Evolutionary conservation across 2,329 filamentous ascomycete species (phyloP).

Genomic region (Calonectria fujianensis): DNA sequence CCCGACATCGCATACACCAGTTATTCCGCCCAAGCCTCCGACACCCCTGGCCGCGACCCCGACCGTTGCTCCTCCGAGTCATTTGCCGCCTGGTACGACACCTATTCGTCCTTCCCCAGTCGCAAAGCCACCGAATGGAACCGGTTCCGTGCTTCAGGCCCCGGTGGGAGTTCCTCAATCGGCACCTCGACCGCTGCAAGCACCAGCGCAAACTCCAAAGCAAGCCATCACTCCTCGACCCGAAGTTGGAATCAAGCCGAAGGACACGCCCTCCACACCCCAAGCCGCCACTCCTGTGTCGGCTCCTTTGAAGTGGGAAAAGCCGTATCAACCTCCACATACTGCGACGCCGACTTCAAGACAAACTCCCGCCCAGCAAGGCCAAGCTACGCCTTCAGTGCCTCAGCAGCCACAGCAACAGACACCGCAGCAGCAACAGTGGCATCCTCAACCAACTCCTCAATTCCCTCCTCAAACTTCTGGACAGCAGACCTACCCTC

Average conservation of each 20-base stretch:
- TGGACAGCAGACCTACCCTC: conserved; percentile 50
- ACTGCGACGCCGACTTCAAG: conserved; percentile 52
- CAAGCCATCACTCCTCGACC: conserved; percentile 60
- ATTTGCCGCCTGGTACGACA: conserved; percentile 54
- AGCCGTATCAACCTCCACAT: conserved; percentile 62
- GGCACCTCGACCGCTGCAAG: conserved; percentile 58
- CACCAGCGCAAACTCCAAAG: conserved; percentile 57
- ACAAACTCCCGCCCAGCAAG: conserved; percentile 52
- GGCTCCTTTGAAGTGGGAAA: conserved; percentile 63
- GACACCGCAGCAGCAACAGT: conserved; percentile 45
- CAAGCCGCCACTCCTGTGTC: conserved; percentile 51
- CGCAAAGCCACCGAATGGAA: conserved; percentile 56
- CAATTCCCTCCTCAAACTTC: conserved; percentile 49
- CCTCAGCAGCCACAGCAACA: conserved; percentile 46
- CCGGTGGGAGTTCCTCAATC: conserved; percentile 59
- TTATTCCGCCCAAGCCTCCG: conserved; percentile 60
- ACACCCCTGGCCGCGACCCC: conserved; percentile 49
- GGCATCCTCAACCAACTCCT: conserved; percentile 49
- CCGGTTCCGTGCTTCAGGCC: conserved; percentile 61
- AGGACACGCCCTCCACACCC: conserved; percentile 52
- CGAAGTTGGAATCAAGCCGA: conserved; percentile 57
- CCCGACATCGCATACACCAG: conserved; percentile 58
- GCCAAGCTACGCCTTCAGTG: conserved; percentile 45
- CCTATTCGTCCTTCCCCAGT: conserved; percentile 55
- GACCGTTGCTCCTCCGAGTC: conserved; percentile 55